Base-by-base conservation (phyloP, 2,329 filamentous ascomycete species). In the Cadophora malorum region DNA sequence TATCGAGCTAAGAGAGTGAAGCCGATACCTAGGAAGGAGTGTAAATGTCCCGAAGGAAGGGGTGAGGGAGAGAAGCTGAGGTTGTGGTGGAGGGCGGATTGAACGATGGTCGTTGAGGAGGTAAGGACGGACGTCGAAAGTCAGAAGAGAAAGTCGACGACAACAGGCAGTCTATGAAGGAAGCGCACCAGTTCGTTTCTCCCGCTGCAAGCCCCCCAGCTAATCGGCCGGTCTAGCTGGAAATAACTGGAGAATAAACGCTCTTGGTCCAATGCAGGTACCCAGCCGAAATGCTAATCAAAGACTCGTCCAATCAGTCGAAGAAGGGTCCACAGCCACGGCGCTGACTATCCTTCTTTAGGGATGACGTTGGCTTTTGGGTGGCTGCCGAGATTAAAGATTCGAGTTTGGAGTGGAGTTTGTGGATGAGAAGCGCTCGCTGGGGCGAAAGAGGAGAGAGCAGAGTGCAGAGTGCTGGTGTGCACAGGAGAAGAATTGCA, bases 1-100 rank as follows among this genome's bases (percentile, higher is more conserved):
- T 76, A 74, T 74, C 76, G 78, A 59, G 78, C 79, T 81, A 72
- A 81, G 79, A 78, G 80, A 82, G 77, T 81, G 80, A 81, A 81
- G 79, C 79, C 76, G 79, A 78, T 71, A 73, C 78, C 73, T 75
- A 73, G 74, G 71, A 78, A 79, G 63, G 75, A 78, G 72, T 67
- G 76, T 77, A 67, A 61, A 52, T 64, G 67, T 77, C 76, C 75
- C 75, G 74, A 76, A 76, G 73, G 76, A 77, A 75, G 71, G 64
- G 62, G 23, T 23, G 58, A 21, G 21, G 62, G 49, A 69, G 61
- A 49, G 60, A 52, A 49, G 60, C 5, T 23, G 65, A 35, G 65
- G 63, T 45, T 21, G 45, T 21, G 45, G 45, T 21, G 45, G 8
- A 14, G 45, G 45, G 38, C 66, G 23, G 33, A 61, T 64, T 25